Evolutionary conservation across 2,329 filamentous ascomycete genomes (phyloP).

Genomic region (Phialophora tarda): DNA sequence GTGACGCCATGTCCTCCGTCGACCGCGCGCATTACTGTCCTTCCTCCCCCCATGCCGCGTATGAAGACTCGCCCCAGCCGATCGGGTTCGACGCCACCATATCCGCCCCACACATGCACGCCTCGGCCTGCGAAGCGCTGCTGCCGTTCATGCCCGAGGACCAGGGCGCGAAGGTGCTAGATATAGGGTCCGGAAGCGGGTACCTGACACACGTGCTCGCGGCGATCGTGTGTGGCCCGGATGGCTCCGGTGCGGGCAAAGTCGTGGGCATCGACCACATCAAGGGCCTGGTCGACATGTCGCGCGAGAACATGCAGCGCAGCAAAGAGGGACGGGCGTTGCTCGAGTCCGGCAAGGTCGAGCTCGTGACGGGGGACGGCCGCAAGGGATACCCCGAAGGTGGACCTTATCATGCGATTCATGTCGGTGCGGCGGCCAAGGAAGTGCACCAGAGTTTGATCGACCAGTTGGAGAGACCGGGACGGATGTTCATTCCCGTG

Average conservation of each 20-base stretch:
- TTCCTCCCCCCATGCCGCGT: constrained; percentile 58
- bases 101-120: constrained; percentile 76
- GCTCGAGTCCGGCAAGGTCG: constrained; percentile 68
- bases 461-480: constrained; percentile 77
- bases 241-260: constrained; percentile 51
- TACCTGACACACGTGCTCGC: constrained; percentile 90
- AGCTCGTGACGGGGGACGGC: constrained; percentile 78
- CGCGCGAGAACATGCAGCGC: constrained; percentile 69
- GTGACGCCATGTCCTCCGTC: constrained; percentile 83
- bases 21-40: constrained; percentile 78
- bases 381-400: constrained; percentile 66
- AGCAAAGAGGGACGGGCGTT: constrained; percentile 63
- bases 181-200: constrained; percentile 76
- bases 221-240: constrained; percentile 63
- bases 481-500: constrained; percentile 72
- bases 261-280: constrained; percentile 81
- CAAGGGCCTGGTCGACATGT: constrained; percentile 64
- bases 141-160: constrained; percentile 62
- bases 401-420: constrained; percentile 84
- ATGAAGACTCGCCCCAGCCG: constrained; percentile 72
- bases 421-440: constrained; percentile 85
- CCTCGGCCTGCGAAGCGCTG: constrained; percentile 67
- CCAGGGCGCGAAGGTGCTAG: constrained; percentile 63
- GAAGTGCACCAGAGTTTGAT: constrained; percentile 74
- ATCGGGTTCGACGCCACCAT: constrained; percentile 74